phyloP scores from a whole-genome alignment of 2,329 filamentous ascomycete genomes.

The Phoma sp. region DNA sequence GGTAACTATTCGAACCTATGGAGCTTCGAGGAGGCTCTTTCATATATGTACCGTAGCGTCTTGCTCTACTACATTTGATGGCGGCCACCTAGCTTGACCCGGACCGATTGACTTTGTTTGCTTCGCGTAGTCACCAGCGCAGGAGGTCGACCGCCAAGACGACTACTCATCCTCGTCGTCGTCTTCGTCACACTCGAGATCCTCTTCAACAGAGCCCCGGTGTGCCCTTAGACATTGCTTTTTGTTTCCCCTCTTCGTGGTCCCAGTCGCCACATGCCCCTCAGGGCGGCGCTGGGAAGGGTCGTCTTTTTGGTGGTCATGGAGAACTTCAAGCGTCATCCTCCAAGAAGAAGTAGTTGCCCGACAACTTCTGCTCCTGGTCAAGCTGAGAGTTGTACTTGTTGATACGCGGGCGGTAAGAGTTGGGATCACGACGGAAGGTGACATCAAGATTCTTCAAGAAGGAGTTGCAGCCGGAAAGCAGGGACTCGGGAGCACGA shows the following conservation, averaged over 20 bases:
- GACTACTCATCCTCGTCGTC: conserved; percentile 66
- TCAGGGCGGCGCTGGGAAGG: conserved; percentile 41
- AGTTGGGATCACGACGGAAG: conserved; percentile 96
- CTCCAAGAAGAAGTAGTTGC: conserved; percentile 99
- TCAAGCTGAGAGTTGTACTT: conserved; percentile 95
- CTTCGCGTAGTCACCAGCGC: conserved; percentile 38
- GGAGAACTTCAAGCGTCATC: conserved; percentile 76
- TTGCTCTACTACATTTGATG: neutral
- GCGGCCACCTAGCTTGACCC: conserved; percentile 65
- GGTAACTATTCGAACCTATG: conserved; percentile 1
- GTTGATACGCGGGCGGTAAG: conserved; percentile 97
- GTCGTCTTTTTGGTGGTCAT: conserved; percentile 54
- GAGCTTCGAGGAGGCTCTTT: neutral
- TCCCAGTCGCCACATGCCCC: conserved; percentile 51
- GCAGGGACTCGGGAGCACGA: conserved; percentile 86
- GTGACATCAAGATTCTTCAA: conserved; percentile 96
- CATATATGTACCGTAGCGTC: neutral
- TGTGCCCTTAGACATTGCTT: conserved; percentile 40
- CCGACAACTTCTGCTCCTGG: conserved; percentile 91
- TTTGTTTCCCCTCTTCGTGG: conserved; percentile 45
- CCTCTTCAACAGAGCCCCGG: conserved; percentile 56
- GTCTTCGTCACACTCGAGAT: conserved; percentile 64
- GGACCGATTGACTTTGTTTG: conserved; percentile 11
- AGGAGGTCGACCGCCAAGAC: conserved; percentile 69
- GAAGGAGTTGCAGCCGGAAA: conserved; percentile 96